Evolutionary conservation across 345 rosid species (phyloP), one percentile per base, ranked within the genome.

Genomic region (Cochlearia excelsa): DNA sequence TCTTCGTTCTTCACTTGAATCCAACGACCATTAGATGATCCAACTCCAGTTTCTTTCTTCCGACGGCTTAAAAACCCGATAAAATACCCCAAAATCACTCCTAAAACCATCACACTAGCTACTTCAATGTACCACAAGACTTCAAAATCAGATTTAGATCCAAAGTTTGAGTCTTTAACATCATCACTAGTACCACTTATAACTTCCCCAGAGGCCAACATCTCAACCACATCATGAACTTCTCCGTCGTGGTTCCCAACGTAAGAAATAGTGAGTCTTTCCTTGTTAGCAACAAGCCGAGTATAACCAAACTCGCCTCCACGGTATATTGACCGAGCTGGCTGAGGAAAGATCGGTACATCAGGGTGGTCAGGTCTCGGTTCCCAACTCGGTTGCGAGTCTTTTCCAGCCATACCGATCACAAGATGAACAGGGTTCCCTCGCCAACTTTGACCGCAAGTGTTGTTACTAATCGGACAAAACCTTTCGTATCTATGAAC

Each of bases 361-460:
- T 75, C 53, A 26, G 75, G 88, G 47, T 88, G 96, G 51, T 80
- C 69, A 7, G 77, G 70, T 69, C 95, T 78, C 44, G 98, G 96
- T 73, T 84, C 80, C 98, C 96, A 88, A 8, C 54, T 78, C 23
- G 95, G 77, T 66, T 92, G 98, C 69, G 93, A 81, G 48, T 92
- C 98, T 69, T 88, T 88, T 53, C 98, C 98, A 9, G 78, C 96
- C 98, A 92, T 88, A 57, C 98, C 96, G 47, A 92, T 92, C 72
- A 92, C 96, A 27, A 88, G 67, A 75, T 92, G 98, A 63, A 92
- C 80, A 0, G 95, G 96, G 55, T 59, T 68, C 39, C 84, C 85
- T 39, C 79, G 80, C 87, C 84, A 81, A 35, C 58, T 51, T 63
- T 77, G 74, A 51, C 74, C 76, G 62, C 98, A 92, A 33, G 78